Percentiles rank a stretch among this genome's conserved stretches.
Conservation (phyloP, 2,329 filamentous ascomycete genomes). For the Cordyceps pruinosa region DNA sequence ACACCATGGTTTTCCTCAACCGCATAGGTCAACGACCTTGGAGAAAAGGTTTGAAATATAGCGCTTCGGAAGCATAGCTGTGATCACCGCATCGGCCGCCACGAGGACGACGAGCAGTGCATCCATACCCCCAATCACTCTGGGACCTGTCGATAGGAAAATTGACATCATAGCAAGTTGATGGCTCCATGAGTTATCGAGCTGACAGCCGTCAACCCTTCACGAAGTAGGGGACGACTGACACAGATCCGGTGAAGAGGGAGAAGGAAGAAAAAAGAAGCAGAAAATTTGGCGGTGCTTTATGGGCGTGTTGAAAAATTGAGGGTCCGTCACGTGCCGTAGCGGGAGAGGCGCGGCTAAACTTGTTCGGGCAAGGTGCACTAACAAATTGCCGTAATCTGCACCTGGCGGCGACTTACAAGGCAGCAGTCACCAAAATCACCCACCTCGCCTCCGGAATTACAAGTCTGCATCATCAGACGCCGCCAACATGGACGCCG, state of each 20-base stretch:
- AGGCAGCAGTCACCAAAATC: conserved; percentile 3
- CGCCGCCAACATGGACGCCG: conserved; percentile 47
- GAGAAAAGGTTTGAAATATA: conserved; percentile 89
- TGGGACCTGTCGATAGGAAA: conserved; percentile 94
- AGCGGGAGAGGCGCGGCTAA: conserved; percentile 15
- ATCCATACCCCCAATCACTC: conserved; percentile 58
- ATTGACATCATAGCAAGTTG: conserved; percentile 68
- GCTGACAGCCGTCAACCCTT: conserved; percentile 76
- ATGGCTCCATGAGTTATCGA: conserved; percentile 84
- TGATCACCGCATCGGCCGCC: conserved; percentile 56
- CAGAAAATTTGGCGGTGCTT: conserved; percentile 28
- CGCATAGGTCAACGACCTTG: conserved; percentile 85
- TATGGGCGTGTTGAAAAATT: neutral
- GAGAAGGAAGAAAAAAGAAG: conserved; percentile 27
- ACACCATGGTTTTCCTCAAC: conserved; percentile 82
- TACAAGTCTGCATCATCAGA: neutral
- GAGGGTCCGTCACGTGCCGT: conserved; percentile 13
- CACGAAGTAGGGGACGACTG: conserved; percentile 60
- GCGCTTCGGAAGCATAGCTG: conserved; percentile 50
- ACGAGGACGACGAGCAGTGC: conserved; percentile 58
- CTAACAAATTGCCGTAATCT: neutral
- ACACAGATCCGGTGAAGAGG: conserved; percentile 70
- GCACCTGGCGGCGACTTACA: conserved; percentile 1
- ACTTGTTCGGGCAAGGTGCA: neutral
- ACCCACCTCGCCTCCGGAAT: neutral